Conservation (phyloP, 1,284 basidiomycete species). For the Leccinum pachyderme region DNA sequence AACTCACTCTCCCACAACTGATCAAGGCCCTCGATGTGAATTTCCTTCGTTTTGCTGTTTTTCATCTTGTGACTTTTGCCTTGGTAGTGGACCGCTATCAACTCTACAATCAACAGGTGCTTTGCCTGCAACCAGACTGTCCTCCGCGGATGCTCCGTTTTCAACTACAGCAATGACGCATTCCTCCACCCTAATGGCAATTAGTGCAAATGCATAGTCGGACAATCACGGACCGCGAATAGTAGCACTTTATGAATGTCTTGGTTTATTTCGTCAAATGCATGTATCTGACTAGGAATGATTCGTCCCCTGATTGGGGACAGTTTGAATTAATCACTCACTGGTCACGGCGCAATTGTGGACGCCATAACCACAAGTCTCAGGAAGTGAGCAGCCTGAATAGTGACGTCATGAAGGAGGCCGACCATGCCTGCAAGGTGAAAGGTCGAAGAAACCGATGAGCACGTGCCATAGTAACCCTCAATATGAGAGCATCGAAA, state of each 20-base stretch:
- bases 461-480: not conserved
- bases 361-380: not conserved
- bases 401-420: not conserved
- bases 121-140: constrained; percentile 36
- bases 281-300: not conserved
- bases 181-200: constrained; percentile 20
- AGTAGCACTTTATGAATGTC: not conserved
- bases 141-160: constrained; percentile 33
- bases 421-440: not conserved
- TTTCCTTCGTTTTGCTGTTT: not conserved
- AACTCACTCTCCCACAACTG: constrained; percentile 36
- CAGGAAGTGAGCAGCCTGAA: not conserved
- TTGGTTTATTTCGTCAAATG: not conserved
- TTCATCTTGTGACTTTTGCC: not conserved
- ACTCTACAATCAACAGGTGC: constrained; percentile 32
- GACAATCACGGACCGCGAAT: not conserved
- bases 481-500: not conserved
- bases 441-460: not conserved
- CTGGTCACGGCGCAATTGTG: not conserved
- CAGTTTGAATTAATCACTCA: not conserved
- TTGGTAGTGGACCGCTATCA: constrained; percentile 27
- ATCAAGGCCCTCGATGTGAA: constrained; percentile 35
- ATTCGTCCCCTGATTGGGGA: not conserved
- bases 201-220: not conserved
- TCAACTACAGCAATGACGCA: constrained; percentile 31